Conservation (phyloP, 805 yeast species). For the Candida arabinofermentans region DNA sequence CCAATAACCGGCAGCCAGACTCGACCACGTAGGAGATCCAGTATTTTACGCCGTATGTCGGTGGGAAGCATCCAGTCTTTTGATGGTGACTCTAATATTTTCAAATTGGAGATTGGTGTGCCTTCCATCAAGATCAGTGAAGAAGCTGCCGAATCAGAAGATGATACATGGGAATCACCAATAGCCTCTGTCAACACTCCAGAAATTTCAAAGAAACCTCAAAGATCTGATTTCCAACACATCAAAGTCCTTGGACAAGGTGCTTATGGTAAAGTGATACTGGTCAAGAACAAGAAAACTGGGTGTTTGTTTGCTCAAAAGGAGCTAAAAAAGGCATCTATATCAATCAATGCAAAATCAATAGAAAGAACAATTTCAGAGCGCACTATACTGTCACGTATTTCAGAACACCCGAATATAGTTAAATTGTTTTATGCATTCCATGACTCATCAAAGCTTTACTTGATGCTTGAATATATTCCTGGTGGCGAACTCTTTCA, state of each 20-base stretch:
- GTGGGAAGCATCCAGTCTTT: constrained; percentile 16
- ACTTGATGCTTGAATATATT: constrained; percentile 71
- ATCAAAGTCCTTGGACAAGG: constrained; percentile 78
- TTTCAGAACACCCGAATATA: constrained; percentile 72
- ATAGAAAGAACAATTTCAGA: constrained; percentile 77
- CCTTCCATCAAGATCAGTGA: not conserved
- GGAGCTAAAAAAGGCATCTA: constrained; percentile 75
- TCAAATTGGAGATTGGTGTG: constrained; percentile 10
- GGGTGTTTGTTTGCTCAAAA: constrained; percentile 77
- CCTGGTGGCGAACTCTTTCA: constrained; percentile 88
- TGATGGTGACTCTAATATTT: constrained; percentile 2
- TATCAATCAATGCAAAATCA: constrained; percentile 47
- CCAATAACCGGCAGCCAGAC: not conserved
- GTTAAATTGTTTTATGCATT: constrained; percentile 81
- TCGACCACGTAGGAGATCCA: constrained; percentile 21
- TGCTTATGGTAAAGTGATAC: constrained; percentile 79
- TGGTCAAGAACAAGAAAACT: constrained; percentile 60
- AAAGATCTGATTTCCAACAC: constrained; percentile 58
- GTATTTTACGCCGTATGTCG: constrained; percentile 27
- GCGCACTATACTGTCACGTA: constrained; percentile 56
- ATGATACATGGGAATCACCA: constrained; percentile 1
- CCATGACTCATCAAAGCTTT: constrained; percentile 71
- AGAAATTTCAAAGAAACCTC: constrained; percentile 1
- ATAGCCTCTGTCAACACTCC: not conserved
- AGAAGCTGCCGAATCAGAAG: constrained; percentile 10